Conservation (phyloP, 1,284 basidiomycete species). For the Stygiomarasmius scandens region DNA sequence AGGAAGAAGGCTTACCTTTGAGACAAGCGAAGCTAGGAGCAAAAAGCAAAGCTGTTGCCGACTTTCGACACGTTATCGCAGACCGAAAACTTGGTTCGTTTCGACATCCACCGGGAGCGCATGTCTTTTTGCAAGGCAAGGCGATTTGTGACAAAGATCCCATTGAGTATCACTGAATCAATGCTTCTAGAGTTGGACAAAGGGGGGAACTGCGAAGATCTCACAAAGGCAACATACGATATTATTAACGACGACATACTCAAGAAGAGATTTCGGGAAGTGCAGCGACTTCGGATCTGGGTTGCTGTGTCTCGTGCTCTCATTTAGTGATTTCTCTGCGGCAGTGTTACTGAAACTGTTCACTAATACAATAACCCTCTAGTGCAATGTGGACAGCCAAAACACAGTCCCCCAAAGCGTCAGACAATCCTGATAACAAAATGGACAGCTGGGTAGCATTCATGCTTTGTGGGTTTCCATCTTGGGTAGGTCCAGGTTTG, state of each 20-base stretch:
- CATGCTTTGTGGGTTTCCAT: background rate
- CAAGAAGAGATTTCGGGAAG: background rate
- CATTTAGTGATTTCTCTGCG: too few species aligned
- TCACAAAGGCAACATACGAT: background rate
- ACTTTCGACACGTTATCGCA: conserved; percentile 1
- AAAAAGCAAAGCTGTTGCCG: conserved; percentile 5
- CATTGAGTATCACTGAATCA: too few species aligned
- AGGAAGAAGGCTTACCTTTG: too few species aligned
- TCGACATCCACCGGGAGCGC: background rate
- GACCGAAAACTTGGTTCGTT: background rate
- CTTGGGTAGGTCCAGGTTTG: background rate
- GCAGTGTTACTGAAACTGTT: too few species aligned
- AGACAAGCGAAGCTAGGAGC: too few species aligned
- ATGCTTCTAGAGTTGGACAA: background rate
- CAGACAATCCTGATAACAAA: too few species aligned
- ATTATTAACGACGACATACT: conserved; percentile 1
- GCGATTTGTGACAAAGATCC: too few species aligned
- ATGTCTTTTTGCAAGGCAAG: conserved; percentile 7
- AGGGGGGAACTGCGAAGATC: background rate
- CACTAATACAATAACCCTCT: too few species aligned
- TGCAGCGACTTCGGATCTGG: background rate
- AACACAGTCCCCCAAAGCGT: background rate
- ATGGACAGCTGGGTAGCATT: background rate
- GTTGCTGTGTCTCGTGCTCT: background rate
- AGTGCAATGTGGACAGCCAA: background rate